Evolutionary conservation across 2,329 filamentous ascomycete genomes (phyloP).

Genomic region (Septoria petroselini): DNA sequence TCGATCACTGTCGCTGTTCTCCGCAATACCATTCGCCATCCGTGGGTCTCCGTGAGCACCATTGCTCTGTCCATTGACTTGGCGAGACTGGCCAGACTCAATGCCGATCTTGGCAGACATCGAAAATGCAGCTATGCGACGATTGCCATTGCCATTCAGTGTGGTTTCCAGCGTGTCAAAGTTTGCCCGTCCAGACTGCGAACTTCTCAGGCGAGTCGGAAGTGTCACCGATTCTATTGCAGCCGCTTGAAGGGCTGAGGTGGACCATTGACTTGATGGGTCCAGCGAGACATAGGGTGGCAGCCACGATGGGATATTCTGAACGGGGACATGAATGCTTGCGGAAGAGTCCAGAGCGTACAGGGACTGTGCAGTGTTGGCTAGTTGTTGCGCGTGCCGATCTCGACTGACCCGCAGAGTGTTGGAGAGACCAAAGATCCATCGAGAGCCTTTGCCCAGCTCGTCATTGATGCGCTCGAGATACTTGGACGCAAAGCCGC

Average conservation of each 20-base stretch:
- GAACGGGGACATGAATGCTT: constrained; percentile 74
- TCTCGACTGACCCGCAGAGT: constrained; percentile 49
- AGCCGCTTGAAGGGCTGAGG: constrained; percentile 69
- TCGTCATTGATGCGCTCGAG: constrained; percentile 76
- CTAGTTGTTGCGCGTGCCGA: constrained; percentile 61
- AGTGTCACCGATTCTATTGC: constrained; percentile 77
- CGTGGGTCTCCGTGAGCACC: constrained; percentile 31
- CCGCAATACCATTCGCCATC: constrained; percentile 34
- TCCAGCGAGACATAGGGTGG: constrained; percentile 61
- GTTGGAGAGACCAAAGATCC: constrained; percentile 81
- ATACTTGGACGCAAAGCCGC: constrained; percentile 47
- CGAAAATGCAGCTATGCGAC: constrained; percentile 71
- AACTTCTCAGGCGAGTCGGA: constrained; percentile 64
- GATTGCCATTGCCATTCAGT: constrained; percentile 73
- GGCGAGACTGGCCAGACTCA: constrained; percentile 31
- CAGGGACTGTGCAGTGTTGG: constrained; percentile 72
- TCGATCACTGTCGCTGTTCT: constrained; percentile 21
- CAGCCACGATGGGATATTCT: constrained; percentile 56
- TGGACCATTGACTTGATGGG: constrained; percentile 69
- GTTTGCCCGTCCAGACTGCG: constrained; percentile 46
- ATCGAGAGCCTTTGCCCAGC: constrained; percentile 80
- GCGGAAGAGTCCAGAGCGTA: constrained; percentile 66
- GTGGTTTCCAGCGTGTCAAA: constrained; percentile 63
- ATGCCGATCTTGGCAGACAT: constrained; percentile 57
- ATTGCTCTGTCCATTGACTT: constrained; percentile 22